Percentiles rank a stretch among this genome's conserved stretches.
phyloP scores from a whole-genome alignment of 2,329 filamentous ascomycete genomes.

The Grosmannia huntii region DNA sequence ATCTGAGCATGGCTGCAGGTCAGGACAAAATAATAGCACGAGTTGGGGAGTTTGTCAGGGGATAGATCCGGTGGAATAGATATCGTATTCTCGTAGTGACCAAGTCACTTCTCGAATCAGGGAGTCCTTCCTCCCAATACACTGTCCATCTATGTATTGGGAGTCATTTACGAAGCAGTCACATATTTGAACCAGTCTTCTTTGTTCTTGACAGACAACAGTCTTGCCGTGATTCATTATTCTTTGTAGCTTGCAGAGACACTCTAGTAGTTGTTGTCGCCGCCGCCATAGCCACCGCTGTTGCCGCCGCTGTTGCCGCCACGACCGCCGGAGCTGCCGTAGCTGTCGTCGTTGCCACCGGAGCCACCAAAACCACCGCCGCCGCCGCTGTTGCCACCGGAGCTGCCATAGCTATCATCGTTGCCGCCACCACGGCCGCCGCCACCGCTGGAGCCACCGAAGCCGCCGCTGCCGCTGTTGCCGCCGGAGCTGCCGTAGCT shows the following conservation, averaged over 20 bases:
- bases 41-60: too few relatives aligned
- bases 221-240: neutral
- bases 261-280: conserved; percentile 7
- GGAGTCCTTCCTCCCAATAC: too few relatives aligned
- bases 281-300: neutral
- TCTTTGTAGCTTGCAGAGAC: neutral
- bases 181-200: too few relatives aligned
- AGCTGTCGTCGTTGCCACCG: conserved; percentile 7
- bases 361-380: conserved; percentile 8
- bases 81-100: too few relatives aligned
- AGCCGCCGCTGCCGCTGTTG: conserved; percentile 5
- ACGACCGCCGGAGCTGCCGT: conserved; percentile 2
- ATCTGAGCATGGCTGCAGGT: neutral
- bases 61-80: too few relatives aligned
- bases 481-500: conserved; percentile 10
- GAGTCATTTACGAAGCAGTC: too few relatives aligned
- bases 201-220: neutral
- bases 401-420: conserved; percentile 5
- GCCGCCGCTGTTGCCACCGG: conserved; percentile 12
- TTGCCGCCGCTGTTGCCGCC: neutral
- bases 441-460: neutral
- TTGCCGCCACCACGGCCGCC: conserved; percentile 9
- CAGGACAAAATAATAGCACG: neutral
- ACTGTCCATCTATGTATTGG: too few relatives aligned
- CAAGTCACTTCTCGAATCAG: too few relatives aligned